Percentiles rank a stretch among this genome's conserved stretches.
Conservation (phyloP, 176 grass and related monocot genomes). For the Ensete ventricosum region DNA sequence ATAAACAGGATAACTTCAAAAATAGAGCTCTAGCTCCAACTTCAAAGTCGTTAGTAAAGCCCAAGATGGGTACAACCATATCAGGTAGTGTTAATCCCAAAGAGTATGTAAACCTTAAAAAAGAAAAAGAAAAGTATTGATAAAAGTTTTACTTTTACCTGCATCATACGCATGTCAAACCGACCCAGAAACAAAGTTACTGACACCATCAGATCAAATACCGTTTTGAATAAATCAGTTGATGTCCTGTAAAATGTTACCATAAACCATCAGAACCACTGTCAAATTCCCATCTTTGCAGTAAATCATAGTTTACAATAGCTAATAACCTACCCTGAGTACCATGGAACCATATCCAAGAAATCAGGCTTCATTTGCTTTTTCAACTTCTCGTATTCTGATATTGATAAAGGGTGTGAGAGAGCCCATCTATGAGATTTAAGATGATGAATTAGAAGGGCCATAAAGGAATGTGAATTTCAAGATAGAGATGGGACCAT, state of each 20-base stretch:
- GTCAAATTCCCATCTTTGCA: slow-evolving; percentile 14
- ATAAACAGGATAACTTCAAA: neutral
- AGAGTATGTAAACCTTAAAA: neutral
- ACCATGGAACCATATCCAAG: slow-evolving; percentile 99
- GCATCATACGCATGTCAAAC: slow-evolving; percentile 99
- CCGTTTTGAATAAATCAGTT: slow-evolving; percentile 95
- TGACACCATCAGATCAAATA: slow-evolving; percentile 96
- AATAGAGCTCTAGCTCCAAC: neutral
- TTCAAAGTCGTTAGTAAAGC: neutral
- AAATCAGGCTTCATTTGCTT: slow-evolving; percentile 97
- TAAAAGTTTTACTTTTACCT: slow-evolving; percentile 53
- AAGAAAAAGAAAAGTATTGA: slow-evolving; percentile 5
- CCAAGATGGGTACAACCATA: slow-evolving; percentile 1
- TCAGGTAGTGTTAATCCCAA: neutral
- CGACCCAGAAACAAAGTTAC: slow-evolving; percentile 93
- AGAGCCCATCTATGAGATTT: slow-evolving; percentile 65
- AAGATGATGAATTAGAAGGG: slow-evolving; percentile 16
- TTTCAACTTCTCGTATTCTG: slow-evolving; percentile 88
- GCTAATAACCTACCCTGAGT: slow-evolving; percentile 72
- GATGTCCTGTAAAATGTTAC: slow-evolving; percentile 53
- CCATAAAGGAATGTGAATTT: neutral
- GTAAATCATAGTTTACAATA: slow-evolving; percentile 24
- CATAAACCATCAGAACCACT: slow-evolving; percentile 6
- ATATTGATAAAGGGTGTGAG: slow-evolving; percentile 69
- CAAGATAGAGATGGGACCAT: neutral